Conservation (phyloP, 192 early-diverging fungal genomes). For the Radiomyces spectabilis region DNA sequence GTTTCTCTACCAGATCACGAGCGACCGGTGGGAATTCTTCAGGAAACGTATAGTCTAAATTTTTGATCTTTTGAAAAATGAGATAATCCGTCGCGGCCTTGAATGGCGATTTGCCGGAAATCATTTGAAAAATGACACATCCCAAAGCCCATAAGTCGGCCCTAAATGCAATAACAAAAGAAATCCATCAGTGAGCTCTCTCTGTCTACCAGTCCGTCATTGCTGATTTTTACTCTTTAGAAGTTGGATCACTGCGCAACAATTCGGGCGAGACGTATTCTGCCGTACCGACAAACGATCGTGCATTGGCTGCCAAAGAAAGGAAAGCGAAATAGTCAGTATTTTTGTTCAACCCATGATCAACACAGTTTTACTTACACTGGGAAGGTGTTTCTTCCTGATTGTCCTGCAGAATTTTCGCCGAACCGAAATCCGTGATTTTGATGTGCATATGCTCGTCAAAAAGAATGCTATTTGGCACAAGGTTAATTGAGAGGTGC, state of each 20-base stretch:
- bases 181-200: too few relatives aligned
- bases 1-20: slow-evolving; percentile 66
- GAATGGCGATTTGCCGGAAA: slow-evolving; percentile 88
- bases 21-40: slow-evolving; percentile 59
- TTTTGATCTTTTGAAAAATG: slow-evolving; percentile 93
- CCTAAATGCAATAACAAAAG: slow-evolving; percentile 20
- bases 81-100: slow-evolving; percentile 93
- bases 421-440: slow-evolving; percentile 95
- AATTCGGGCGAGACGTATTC: slow-evolving; percentile 98
- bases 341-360: neutral
- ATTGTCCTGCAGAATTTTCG: slow-evolving; percentile 58
- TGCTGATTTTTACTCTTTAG: slow-evolving; percentile 44
- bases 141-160: slow-evolving; percentile 81
- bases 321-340: neutral
- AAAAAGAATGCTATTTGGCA: slow-evolving; percentile 65
- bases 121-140: slow-evolving; percentile 89
- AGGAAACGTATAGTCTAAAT: slow-evolving; percentile 83
- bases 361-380: neutral
- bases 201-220: too few relatives aligned
- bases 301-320: slow-evolving; percentile 26
- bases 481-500: neutral
- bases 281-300: slow-evolving; percentile 97
- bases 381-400: neutral
- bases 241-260: slow-evolving; percentile 79
- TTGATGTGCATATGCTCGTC: slow-evolving; percentile 88